Conservation (phyloP, 2,329 filamentous ascomycete genomes). For the Byssochlamys sp. region DNA sequence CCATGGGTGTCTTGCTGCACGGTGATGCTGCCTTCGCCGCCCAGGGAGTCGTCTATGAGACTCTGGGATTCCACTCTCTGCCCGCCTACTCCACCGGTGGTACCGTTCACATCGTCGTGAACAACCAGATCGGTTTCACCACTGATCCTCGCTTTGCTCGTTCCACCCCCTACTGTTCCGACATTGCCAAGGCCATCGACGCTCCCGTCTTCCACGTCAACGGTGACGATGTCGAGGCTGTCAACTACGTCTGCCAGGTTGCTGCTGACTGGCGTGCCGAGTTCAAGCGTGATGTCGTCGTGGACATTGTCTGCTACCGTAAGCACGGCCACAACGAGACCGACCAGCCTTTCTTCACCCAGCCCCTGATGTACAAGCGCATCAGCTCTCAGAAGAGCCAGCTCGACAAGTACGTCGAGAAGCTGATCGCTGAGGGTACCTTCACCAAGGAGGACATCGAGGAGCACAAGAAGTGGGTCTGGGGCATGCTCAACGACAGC, state of each 20-base stretch:
- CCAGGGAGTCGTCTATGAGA: slow-evolving; percentile 96
- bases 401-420: slow-evolving; percentile 82
- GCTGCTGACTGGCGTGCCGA: slow-evolving; percentile 96
- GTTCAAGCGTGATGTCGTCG: slow-evolving; percentile 96
- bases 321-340: slow-evolving; percentile 99
- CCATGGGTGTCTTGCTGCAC: slow-evolving; percentile 92
- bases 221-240: slow-evolving; percentile 92
- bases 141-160: slow-evolving; percentile 95
- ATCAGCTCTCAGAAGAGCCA: slow-evolving; percentile 76
- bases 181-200: slow-evolving; percentile 97
- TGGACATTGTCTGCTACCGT: slow-evolving; percentile 97
- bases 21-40: slow-evolving; percentile 94
- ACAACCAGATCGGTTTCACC: slow-evolving; percentile 99
- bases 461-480: slow-evolving; percentile 99
- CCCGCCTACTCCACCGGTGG: slow-evolving; percentile 95
- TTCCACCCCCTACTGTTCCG: slow-evolving; percentile 96
- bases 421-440: slow-evolving; percentile 81
- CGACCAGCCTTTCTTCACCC: slow-evolving; percentile 98
- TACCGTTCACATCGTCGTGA: slow-evolving; percentile 92
- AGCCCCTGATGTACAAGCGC: slow-evolving; percentile 98
- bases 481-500: slow-evolving; percentile 96
- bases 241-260: slow-evolving; percentile 96
- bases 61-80: slow-evolving; percentile 90
- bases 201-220: slow-evolving; percentile 99
- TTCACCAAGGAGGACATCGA: slow-evolving; percentile 97